Base-by-base conservation (phyloP, 2,329 filamentous ascomycete species). In the Tolypocladium nubicola region DNA sequence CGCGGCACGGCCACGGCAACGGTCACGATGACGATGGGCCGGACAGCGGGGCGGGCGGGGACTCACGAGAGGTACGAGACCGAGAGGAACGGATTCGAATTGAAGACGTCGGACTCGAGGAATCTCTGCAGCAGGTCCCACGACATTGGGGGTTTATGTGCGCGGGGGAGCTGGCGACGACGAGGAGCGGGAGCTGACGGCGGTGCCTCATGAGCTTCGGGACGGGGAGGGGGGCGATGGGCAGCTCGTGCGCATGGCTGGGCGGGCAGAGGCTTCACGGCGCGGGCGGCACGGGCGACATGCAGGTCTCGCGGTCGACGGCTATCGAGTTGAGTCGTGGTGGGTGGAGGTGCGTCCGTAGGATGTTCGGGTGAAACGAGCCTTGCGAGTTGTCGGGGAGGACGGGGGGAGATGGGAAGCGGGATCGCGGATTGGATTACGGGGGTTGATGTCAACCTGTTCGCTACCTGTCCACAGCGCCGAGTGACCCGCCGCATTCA, bases 81-180 rank as follows among this genome's bases (percentile, higher is more conserved):
- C 61, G 89, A 88, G 73, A 94, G 85, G 73, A 91, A 93, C 62
- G 90, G 89, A 75, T 93, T 87, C 76, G 89, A 87, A 79, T 92
- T 93, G 81, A 94, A 94, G 79, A 94, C 88, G 80, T 94, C 89
- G 78, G 88, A 91, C 82, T 93, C 89, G 79, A 94, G 85, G 83
- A 93, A 92, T 75, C 89, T 85, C 80, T 90, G 88, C 72, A 94
- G 82, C 78, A 94, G 80, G 79, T 92, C 88, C 89, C 89, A 93
- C 78, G 85, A 88, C 85, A 86, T 87, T 78, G 67, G 57, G 49
- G 38, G 37, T 39, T 43, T 50, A 13, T 10, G 47, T 7, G 47
- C 23, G 56, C 41, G 43, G 41, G 43, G 38, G 38, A 35, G 49
- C 55, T 56, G 56, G 57, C 58, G 56, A 56, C 58, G 53, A 45